phyloP scores from a whole-genome alignment of 805 yeast species.

The Wickerhamomyces pijperi region DNA sequence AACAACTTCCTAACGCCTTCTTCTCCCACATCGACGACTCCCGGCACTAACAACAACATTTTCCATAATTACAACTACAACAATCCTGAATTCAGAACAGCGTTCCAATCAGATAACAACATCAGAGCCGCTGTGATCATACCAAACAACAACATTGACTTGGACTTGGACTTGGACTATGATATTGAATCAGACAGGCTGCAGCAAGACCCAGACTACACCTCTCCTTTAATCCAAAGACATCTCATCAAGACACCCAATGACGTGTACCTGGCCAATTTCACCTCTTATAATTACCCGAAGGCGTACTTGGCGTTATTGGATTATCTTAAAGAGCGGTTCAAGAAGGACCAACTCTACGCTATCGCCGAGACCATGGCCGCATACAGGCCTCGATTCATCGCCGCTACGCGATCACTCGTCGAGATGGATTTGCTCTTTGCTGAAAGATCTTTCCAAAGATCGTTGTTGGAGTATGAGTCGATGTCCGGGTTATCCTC shows the following conservation, averaged over 20 bases:
- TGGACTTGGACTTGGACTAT: constrained; percentile 7
- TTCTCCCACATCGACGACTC: constrained; percentile 15
- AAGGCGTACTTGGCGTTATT: constrained; percentile 83
- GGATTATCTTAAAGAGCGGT: constrained; percentile 63
- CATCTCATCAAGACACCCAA: constrained; percentile 56
- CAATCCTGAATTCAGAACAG: constrained; percentile 17
- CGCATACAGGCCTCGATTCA: constrained; percentile 62
- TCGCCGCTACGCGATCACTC: constrained; percentile 61
- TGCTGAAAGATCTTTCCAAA: constrained; percentile 46
- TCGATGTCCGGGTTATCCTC: constrained; percentile 41
- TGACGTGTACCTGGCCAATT: constrained; percentile 74
- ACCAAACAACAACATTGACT: constrained; percentile 7
- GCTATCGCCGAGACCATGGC: constrained; percentile 36
- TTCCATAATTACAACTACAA: constrained; percentile 2
- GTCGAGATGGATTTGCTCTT: constrained; percentile 61
- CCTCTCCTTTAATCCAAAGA: constrained; percentile 46
- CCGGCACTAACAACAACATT: neutral
- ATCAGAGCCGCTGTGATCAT: constrained; percentile 19
- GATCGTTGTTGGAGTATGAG: constrained; percentile 48
- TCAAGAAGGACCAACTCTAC: constrained; percentile 59
- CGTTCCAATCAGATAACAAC: constrained; percentile 18
- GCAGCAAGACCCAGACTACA: constrained; percentile 27
- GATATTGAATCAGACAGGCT: constrained; percentile 4
- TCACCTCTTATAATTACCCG: constrained; percentile 79
- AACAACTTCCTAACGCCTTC: constrained; percentile 9